Evolutionary conservation across 352 stramenopile genomes (phyloP), one percentile per base, ranked within the genome.

Genomic region (Pythium apleroticum): DNA sequence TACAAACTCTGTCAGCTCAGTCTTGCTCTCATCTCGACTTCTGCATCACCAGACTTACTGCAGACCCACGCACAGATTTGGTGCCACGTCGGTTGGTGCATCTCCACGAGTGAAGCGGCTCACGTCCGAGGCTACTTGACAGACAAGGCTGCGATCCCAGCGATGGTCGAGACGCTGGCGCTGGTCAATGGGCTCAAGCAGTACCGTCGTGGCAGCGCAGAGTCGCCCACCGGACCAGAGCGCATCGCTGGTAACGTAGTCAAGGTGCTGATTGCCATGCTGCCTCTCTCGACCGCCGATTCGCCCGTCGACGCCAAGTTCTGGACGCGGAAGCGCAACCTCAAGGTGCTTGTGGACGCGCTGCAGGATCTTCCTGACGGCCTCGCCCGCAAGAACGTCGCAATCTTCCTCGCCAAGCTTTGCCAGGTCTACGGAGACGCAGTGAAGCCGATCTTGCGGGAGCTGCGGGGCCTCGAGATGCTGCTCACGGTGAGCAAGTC

Each of bases 401-500:
- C 81, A 27, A 90, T 94, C 65, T 61, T 94, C 20, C 66, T 94
- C 3, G 83, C 83, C 19, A 87, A 85, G 49, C 64, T 94, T 14
- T 94, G 85, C 20, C 80, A 89, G 49, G 14, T 57, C 0, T 59
- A 46, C 56, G 80, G 88, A 14, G 24, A 63, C 0, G 31, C 60
- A 1, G 71, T 89, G 37, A 92, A 94, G 60, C 59, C 76, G 22
- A n/a, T 22, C 8, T 72, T 94, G 9, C 81, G 83, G 0, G 70
- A 77, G 15, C 57, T 94, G 11, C 78, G 85, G 20, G 85, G 85
- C 0, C 90, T 94, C 35, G 85, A 92, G 63, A 92, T 94, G 75
- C 89, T 94, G 81, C 53, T 91, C 22, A 74, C 62, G 6, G 73
- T 91, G 31, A 88, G 81, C 43, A 76, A 82, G 58, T 85, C 79